phyloP scores from a whole-genome alignment of 805 yeast species.

The Priceomyces medius region DNA sequence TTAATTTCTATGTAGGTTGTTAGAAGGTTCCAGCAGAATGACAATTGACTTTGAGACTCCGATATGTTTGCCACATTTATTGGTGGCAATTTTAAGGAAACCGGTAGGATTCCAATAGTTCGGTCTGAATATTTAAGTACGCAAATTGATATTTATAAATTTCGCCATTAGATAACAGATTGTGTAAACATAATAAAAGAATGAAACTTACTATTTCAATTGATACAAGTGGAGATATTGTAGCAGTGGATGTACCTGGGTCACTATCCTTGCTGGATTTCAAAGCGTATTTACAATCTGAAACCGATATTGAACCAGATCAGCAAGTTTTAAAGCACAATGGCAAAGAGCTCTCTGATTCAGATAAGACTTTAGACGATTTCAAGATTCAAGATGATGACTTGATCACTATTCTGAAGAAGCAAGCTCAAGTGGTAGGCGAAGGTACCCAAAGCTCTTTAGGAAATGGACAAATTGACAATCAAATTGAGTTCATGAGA shows the following conservation, averaged over 20 bases:
- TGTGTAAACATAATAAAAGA: neutral
- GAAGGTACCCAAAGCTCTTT: conserved; percentile 4
- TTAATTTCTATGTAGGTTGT: too few species aligned
- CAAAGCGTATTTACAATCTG: conserved; percentile 70
- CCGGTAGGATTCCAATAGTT: neutral
- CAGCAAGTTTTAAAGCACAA: conserved; percentile 52
- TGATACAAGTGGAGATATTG: conserved; percentile 23
- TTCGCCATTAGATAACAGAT: neutral
- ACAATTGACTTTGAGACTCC: too few species aligned
- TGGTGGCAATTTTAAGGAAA: neutral
- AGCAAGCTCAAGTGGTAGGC: conserved; percentile 9
- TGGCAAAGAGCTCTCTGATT: conserved; percentile 36
- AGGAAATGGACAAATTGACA: conserved; percentile 16
- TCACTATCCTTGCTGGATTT: conserved; percentile 67
- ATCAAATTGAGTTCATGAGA: conserved; percentile 49
- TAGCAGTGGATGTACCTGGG: conserved; percentile 61
- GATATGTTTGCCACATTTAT: neutral
- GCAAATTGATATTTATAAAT: neutral
- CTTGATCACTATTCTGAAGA: conserved; percentile 43
- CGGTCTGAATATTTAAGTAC: neutral
- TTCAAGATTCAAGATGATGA: conserved; percentile 59
- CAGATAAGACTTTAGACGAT: conserved; percentile 39
- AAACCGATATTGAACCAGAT: conserved; percentile 51
- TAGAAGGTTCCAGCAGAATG: too few species aligned
- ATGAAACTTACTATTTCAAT: conserved; percentile 28